A percentile compares a stretch with the other conserved stretches of the same genome.
phyloP scores from a whole-genome alignment of 2,329 filamentous ascomycete species.

The Verruconis gallopava region DNA sequence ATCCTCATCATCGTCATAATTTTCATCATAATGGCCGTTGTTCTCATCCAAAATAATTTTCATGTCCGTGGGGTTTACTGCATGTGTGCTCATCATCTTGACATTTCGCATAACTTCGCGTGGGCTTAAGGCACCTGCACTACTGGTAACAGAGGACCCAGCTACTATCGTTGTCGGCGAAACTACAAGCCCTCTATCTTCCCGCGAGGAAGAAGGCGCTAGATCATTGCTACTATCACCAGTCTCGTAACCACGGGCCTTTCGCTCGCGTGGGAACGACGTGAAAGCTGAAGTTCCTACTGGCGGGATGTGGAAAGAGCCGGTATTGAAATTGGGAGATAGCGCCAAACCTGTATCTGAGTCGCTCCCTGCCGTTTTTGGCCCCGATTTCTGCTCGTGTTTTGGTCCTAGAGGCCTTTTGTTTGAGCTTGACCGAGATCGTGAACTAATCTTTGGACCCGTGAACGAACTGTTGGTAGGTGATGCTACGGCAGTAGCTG shows the following conservation, averaged over 20 bases:
- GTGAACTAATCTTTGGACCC: no score
- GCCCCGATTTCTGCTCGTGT: neutral
- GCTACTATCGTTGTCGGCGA: no score
- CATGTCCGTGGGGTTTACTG: neutral
- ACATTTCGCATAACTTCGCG: neutral
- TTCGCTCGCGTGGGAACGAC: no score
- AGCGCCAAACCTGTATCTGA: neutral
- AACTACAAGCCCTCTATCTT: no score
- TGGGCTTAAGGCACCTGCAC: neutral
- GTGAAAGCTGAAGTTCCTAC: neutral
- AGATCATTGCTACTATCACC: no score
- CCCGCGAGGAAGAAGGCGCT: no score
- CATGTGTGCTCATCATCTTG: neutral
- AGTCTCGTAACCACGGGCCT: no score
- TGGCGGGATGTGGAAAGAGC: neutral
- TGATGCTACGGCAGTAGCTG: no score
- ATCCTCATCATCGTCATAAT: neutral
- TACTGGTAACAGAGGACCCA: neutral
- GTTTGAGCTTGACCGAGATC: no score
- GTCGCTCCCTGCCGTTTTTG: neutral
- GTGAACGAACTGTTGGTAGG: no score
- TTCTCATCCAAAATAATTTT: neutral
- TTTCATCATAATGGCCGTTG: neutral
- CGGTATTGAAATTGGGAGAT: neutral
- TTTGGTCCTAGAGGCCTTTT: neutral